Base-by-base conservation (phyloP, 176 grass and related monocot species). In the Rhipidocladum racemiflorum region DNA sequence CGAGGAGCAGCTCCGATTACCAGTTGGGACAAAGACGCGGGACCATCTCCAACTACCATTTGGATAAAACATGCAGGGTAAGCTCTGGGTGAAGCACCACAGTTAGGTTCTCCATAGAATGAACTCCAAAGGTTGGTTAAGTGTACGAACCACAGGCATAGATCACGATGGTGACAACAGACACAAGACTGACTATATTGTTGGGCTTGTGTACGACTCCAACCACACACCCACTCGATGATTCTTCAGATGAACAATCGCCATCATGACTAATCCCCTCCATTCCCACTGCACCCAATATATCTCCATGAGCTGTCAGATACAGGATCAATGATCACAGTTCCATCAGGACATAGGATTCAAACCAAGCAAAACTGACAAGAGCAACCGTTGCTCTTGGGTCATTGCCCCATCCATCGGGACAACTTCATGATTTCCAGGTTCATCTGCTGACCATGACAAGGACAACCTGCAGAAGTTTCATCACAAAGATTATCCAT, bases 401-500 rank as follows among this genome's bases (percentile, higher is more conserved):
- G 40, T 81, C 65, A 72, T 76, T 67, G 73, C 81, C 85, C 94
- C 87, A 87, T 73, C 94, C 91, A 82, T 89, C 68, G 77, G 88
- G 85, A 16, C 86, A 78, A 87, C 79, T 65, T 86, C 57, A 89
- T 85, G 84, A 70, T 86, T 80, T 88, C 75, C 66, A 92, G 88
- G 81, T 83, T 85, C 87, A 88, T 89, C 74, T 85, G 88, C 70
- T 87, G 72, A 97, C 81, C 91, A 93, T 91, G 84, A 83, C 56
- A 97, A 79, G n/a, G 68, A 88, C 76, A 87, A 89, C 88, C 94
- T 97, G 94, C 56, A 76, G 48, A 27, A 66, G 59, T 77, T 77
- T 20, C 65, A 86, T 61, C 4, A 28, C 18, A 72, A 87, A 24
- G 6, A 75, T 38, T 29, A 70, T 9, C 2, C 27, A 63, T 36